Percentiles rank a stretch among this genome's conserved stretches.
Evolutionary conservation across 805 yeast genomes (phyloP).

Genomic region (Candida pseudofarinosa): DNA sequence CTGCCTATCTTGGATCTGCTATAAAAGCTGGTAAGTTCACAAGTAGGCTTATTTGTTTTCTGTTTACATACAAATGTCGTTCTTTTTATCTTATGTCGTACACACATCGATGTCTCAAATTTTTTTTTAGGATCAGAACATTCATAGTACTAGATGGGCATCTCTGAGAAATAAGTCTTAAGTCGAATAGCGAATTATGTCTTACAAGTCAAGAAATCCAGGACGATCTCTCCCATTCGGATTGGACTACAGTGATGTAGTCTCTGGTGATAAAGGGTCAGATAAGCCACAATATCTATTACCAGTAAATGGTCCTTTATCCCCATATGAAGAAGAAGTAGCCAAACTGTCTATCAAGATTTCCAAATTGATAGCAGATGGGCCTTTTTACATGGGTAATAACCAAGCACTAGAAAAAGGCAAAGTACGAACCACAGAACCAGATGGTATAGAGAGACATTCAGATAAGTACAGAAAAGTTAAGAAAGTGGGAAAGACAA

Average conservation of each 20-base stretch:
- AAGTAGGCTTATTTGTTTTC: background rate
- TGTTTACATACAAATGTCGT: background rate
- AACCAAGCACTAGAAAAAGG: constrained; percentile 25
- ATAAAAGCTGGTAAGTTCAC: too few species aligned
- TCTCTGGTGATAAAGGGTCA: constrained; percentile 28
- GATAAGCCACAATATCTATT: constrained; percentile 45
- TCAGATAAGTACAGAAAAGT: constrained; percentile 75
- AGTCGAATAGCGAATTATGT: constrained; percentile 36
- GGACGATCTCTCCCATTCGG: constrained; percentile 65
- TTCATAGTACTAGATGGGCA: background rate
- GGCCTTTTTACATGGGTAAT: constrained; percentile 65
- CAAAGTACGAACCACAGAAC: constrained; percentile 11
- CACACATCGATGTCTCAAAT: too few species aligned
- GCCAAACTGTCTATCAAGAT: constrained; percentile 57
- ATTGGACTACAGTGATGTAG: constrained; percentile 59
- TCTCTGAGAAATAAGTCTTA: background rate
- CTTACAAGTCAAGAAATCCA: constrained; percentile 48
- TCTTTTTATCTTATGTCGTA: background rate
- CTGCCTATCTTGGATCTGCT: too few species aligned
- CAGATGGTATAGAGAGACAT: constrained; percentile 76
- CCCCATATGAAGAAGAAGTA: constrained; percentile 45
- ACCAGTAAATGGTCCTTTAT: constrained; percentile 63
- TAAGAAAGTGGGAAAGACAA: constrained; percentile 64
- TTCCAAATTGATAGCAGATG: constrained; percentile 51
- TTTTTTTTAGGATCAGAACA: background rate